Conservation (phyloP, 441 rosid genomes). For the Populus trichocarpa region DNA sequence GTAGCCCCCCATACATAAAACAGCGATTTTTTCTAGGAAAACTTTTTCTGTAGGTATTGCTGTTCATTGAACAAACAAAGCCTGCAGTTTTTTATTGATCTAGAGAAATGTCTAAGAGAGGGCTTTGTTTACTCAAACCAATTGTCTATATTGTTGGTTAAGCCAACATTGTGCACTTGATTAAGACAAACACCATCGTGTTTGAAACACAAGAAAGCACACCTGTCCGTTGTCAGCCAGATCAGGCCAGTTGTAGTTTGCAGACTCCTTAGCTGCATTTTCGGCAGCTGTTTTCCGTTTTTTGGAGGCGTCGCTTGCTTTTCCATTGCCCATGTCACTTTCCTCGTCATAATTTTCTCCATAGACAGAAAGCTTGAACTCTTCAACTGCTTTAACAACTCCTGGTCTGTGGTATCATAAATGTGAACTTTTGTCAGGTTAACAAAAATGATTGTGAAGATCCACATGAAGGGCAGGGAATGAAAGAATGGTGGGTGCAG, state of each 20-base stretch:
- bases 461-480: too few species aligned
- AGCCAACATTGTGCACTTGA: background rate
- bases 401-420: slow-evolving; percentile 45
- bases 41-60: too few species aligned
- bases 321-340: slow-evolving; percentile 38
- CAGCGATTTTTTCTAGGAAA: background rate
- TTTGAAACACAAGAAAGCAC: background rate
- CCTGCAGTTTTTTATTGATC: background rate
- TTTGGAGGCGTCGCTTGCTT: slow-evolving; percentile 44
- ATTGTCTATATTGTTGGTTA: too few species aligned
- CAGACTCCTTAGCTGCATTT: slow-evolving; percentile 40
- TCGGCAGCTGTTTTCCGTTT: slow-evolving; percentile 68
- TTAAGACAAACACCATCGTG: background rate
- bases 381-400: slow-evolving; percentile 60
- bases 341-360: slow-evolving; percentile 70
- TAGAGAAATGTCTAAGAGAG: background rate
- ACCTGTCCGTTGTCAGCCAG: slow-evolving; percentile 89
- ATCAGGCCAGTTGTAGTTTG: slow-evolving; percentile 59
- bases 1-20: background rate
- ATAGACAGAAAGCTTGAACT: slow-evolving; percentile 69
- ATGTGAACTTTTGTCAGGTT: too few species aligned
- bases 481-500: too few species aligned
- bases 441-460: too few species aligned
- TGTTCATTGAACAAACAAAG: background rate
- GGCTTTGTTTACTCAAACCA: too few species aligned